Evolutionary conservation across 2,329 filamentous ascomycete genomes (phyloP).

Genomic region (Xylariaceae sp.): DNA sequence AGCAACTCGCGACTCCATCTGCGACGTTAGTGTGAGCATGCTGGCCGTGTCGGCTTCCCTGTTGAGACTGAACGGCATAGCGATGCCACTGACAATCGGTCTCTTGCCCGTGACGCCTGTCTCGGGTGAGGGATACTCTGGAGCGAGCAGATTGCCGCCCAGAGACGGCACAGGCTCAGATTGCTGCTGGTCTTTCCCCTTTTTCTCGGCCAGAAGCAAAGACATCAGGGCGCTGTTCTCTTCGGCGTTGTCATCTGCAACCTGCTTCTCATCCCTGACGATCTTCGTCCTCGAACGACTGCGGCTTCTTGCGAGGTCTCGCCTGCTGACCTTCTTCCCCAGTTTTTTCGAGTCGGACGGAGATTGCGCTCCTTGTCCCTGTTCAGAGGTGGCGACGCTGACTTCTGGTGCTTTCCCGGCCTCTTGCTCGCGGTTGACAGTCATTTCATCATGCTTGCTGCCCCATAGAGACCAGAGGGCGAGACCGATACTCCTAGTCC

Average conservation of each 20-base stretch:
- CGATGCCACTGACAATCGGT: slow-evolving; percentile 68
- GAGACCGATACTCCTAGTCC: slow-evolving; percentile 67
- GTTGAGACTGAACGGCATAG: slow-evolving; percentile 72
- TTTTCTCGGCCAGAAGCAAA: slow-evolving; percentile 45
- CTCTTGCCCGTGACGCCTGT: slow-evolving; percentile 62
- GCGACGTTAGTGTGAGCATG: slow-evolving; percentile 66
- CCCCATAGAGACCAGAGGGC: slow-evolving; percentile 87
- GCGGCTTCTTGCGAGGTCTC: slow-evolving; percentile 32
- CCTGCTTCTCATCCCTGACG: slow-evolving; percentile 57
- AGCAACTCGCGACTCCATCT: slow-evolving; percentile 37
- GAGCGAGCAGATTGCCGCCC: too few species aligned
- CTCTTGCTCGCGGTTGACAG: slow-evolving; percentile 62
- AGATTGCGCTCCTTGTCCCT: slow-evolving; percentile 48
- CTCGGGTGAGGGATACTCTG: too few species aligned
- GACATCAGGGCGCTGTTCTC: slow-evolving; percentile 44
- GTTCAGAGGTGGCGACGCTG: slow-evolving; percentile 41
- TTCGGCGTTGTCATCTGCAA: slow-evolving; percentile 29
- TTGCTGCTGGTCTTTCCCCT: slow-evolving; percentile 42
- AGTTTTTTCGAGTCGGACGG: slow-evolving; percentile 46
- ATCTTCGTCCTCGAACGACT: slow-evolving; percentile 48
- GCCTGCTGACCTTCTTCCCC: slow-evolving; percentile 33
- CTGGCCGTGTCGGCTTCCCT: slow-evolving; percentile 68
- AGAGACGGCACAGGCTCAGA: too few species aligned
- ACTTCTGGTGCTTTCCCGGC: slow-evolving; percentile 45
- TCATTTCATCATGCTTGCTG: slow-evolving; percentile 82